These are phyloP conservation scores for Craterostigma plantagineum DNA, from an alignment of 257 asterid genomes.

Conservation along the genomic window DNA sequence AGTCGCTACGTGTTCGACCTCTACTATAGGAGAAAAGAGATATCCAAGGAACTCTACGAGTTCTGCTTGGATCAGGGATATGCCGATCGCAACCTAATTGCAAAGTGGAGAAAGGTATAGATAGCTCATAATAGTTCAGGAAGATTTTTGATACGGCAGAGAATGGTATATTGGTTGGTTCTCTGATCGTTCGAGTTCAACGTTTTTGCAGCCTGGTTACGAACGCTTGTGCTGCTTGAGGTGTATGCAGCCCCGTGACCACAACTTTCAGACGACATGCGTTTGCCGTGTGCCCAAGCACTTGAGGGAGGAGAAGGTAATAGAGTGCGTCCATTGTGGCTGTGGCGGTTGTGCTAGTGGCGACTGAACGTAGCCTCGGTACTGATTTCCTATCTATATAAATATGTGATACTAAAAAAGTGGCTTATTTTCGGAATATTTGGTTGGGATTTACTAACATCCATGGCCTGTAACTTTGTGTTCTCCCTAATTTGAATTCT, in stretches of 20 bases:
- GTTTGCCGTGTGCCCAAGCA: conserved; percentile 92
- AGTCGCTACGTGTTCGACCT: conserved; percentile 76
- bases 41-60: conserved; percentile 70
- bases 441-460: too few species aligned
- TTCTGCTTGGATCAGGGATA: conserved; percentile 93
- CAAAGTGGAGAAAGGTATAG: conserved; percentile 89
- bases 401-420: too few species aligned
- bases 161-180: background rate
- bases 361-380: conserved; percentile 26
- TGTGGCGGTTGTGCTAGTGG: conserved; percentile 88
- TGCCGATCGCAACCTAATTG: conserved; percentile 80
- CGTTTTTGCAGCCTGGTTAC: conserved; percentile 78
- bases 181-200: background rate
- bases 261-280: conserved; percentile 75
- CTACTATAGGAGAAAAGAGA: conserved; percentile 61
- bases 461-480: too few species aligned
- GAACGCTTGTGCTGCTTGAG: conserved; percentile 84
- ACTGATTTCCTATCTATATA: too few species aligned
- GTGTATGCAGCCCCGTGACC: conserved; percentile 92
- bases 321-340: conserved; percentile 84
- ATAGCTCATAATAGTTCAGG: background rate
- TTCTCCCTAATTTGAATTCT: too few species aligned
- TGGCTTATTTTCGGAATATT: too few species aligned
- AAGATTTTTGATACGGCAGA: background rate
- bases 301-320: conserved; percentile 77